A percentile compares a stretch with the other conserved stretches of the same genome.
phyloP scores from a whole-genome alignment of 1,139 yeast genomes.

The Scheffersomyces parashehatae region DNA sequence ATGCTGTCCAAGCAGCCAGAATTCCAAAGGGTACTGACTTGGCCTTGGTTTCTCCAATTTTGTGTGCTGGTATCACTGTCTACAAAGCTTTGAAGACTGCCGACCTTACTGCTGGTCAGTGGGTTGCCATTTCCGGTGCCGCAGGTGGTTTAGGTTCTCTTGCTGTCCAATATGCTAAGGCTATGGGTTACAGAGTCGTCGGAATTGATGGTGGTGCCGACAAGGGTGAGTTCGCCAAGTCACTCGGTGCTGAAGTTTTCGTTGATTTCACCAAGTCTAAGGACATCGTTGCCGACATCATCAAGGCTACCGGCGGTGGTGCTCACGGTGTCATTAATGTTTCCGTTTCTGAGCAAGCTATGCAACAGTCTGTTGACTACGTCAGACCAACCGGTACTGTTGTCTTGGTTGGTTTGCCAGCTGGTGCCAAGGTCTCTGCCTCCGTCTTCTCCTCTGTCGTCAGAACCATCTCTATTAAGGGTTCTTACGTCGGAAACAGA shows the following conservation, averaged over 20 bases:
- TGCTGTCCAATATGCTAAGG: slow-evolving; percentile 73
- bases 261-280: slow-evolving; percentile 63
- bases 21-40: slow-evolving; percentile 71
- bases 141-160: slow-evolving; percentile 79
- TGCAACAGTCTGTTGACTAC: slow-evolving; percentile 61
- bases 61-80: slow-evolving; percentile 82
- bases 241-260: slow-evolving; percentile 66
- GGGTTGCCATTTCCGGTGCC: slow-evolving; percentile 80
- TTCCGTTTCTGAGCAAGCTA: slow-evolving; percentile 69
- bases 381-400: slow-evolving; percentile 71
- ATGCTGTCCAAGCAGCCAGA: slow-evolving; percentile 82
- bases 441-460: slow-evolving; percentile 67
- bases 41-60: slow-evolving; percentile 73
- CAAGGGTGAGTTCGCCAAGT: slow-evolving; percentile 55
- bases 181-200: slow-evolving; percentile 72
- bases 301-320: slow-evolving; percentile 70
- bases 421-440: slow-evolving; percentile 64
- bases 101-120: slow-evolving; percentile 61
- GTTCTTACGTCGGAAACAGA: slow-evolving; percentile 81
- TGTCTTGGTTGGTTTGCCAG: slow-evolving; percentile 75
- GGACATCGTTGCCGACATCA: slow-evolving; percentile 57
- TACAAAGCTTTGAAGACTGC: slow-evolving; percentile 79
- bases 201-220: slow-evolving; percentile 78
- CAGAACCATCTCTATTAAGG: slow-evolving; percentile 62
- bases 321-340: slow-evolving; percentile 77